A percentile compares a stretch with the other conserved stretches of the same genome.
Conservation (phyloP, 129 eudicot genomes). For the Pulicaria dysenterica region DNA sequence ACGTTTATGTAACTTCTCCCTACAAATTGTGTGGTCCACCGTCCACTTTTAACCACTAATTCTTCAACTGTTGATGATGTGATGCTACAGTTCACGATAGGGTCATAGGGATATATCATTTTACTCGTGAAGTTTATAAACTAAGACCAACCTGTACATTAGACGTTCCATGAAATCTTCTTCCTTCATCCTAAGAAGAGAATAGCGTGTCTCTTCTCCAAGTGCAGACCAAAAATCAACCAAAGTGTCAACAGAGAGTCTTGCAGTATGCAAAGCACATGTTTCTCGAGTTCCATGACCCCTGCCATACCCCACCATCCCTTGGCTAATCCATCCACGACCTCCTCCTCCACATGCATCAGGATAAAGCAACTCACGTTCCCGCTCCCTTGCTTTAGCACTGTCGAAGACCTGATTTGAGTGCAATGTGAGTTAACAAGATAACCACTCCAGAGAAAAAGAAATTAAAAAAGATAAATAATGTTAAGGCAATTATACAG, state of each 20-base stretch:
- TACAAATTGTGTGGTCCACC: not conserved
- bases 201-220: slow-evolving; percentile 86
- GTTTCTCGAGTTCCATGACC: slow-evolving; percentile 95
- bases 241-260: slow-evolving; percentile 93
- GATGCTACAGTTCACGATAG: slow-evolving; percentile 6
- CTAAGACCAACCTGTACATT: slow-evolving; percentile 69
- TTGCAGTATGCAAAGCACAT: slow-evolving; percentile 95
- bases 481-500: slow-evolving; percentile 13
- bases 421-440: slow-evolving; percentile 24
- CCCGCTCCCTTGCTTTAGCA: slow-evolving; percentile 93
- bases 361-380: slow-evolving; percentile 89
- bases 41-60: not conserved
- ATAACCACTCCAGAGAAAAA: slow-evolving; percentile 19
- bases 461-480: not conserved
- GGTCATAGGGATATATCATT: not conserved
- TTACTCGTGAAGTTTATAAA: slow-evolving; percentile 4
- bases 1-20: slow-evolving; percentile 3
- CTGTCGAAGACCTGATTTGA: slow-evolving; percentile 84
- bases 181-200: slow-evolving; percentile 94
- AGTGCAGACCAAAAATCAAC: slow-evolving; percentile 98
- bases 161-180: slow-evolving; percentile 96
- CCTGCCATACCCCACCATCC: slow-evolving; percentile 83
- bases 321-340: slow-evolving; percentile 98
- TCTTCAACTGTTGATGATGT: not conserved
- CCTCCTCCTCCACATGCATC: slow-evolving; percentile 99